A percentile compares a stretch with the other conserved stretches of the same genome.
These are phyloP conservation scores for Platismatia glauca DNA, from an alignment of 495 filamentous ascomycete species.

Conservation along the genomic window DNA sequence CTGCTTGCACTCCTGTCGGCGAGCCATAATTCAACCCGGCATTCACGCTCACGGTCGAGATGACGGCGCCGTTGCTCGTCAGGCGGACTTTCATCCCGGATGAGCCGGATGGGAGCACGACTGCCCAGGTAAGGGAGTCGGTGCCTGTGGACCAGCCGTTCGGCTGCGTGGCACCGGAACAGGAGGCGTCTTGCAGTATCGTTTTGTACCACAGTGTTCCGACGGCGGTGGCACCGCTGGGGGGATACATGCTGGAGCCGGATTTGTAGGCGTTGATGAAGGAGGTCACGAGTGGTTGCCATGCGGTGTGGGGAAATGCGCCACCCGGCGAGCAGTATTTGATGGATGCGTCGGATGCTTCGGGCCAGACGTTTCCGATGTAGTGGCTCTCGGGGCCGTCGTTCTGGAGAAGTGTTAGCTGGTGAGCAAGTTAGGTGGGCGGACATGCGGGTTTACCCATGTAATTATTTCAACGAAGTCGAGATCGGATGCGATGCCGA, in stretches of 20 bases:
- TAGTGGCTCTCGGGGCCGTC: conserved; percentile 42
- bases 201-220: conserved; percentile 24
- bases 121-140: conserved; percentile 21
- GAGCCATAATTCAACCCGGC: conserved; percentile 18
- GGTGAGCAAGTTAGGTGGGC: not conserved
- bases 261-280: conserved; percentile 33
- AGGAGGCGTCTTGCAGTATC: conserved; percentile 14
- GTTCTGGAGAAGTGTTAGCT: conserved; percentile 14
- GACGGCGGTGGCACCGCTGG: not conserved
- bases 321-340: conserved; percentile 26
- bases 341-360: conserved; percentile 24
- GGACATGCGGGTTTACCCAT: conserved; percentile 18
- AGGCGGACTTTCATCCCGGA: conserved; percentile 12
- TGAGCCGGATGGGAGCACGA: conserved; percentile 10
- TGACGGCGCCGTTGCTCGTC: conserved; percentile 11
- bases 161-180: not conserved
- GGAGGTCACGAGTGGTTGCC: conserved; percentile 27
- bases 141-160: conserved; percentile 6
- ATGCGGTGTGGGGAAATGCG: conserved; percentile 28
- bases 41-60: conserved; percentile 3
- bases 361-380: conserved; percentile 33
- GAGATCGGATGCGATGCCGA: conserved; percentile 19
- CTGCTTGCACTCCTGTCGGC: conserved; percentile 7
- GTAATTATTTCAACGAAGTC: conserved; percentile 30
- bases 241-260: conserved; percentile 20